Evolutionary conservation across 1,284 basidiomycete genomes (phyloP).

Genomic region (Pseudozyma tsukubaensis): DNA sequence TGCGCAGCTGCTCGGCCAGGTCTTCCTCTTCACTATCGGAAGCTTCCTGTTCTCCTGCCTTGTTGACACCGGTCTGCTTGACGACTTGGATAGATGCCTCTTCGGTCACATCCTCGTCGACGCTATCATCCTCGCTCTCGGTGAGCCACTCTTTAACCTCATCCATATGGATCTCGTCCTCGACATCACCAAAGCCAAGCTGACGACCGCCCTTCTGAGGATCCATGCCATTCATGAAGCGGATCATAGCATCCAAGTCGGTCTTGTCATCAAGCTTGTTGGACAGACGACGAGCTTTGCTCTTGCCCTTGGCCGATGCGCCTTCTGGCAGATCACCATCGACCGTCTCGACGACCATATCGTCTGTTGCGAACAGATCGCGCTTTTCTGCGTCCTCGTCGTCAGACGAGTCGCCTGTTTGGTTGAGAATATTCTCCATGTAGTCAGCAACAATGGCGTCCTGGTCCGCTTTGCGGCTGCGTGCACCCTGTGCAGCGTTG

Average conservation of each 20-base stretch:
- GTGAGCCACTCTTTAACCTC: constrained; percentile 62
- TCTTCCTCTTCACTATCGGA: constrained; percentile 27
- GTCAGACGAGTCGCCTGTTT: constrained; percentile 18
- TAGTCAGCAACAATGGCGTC: constrained; percentile 64
- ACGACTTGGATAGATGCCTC: neutral
- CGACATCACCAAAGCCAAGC: constrained; percentile 59
- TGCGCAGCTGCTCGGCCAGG: constrained; percentile 41
- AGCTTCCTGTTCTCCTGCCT: neutral
- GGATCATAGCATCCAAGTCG: constrained; percentile 56
- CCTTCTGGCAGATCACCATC: constrained; percentile 13
- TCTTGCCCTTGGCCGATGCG: constrained; percentile 25
- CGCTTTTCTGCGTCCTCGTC: constrained; percentile 19
- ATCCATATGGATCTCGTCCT: constrained; percentile 46
- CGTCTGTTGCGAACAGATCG: constrained; percentile 14
- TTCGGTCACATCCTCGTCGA: constrained; percentile 9
- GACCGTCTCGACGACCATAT: constrained; percentile 31
- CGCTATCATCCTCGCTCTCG: constrained; percentile 44
- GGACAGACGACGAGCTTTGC: constrained; percentile 29
- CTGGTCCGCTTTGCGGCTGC: constrained; percentile 45
- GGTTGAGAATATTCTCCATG: constrained; percentile 60
- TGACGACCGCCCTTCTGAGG: constrained; percentile 55
- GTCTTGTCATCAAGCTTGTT: constrained; percentile 38
- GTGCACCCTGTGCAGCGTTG: constrained; percentile 22
- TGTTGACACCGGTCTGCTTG: neutral
- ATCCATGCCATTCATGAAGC: constrained; percentile 64